Evolutionary conservation across 2,329 filamentous ascomycete species (phyloP).

Genomic region (Scedosporium apiospermum): DNA sequence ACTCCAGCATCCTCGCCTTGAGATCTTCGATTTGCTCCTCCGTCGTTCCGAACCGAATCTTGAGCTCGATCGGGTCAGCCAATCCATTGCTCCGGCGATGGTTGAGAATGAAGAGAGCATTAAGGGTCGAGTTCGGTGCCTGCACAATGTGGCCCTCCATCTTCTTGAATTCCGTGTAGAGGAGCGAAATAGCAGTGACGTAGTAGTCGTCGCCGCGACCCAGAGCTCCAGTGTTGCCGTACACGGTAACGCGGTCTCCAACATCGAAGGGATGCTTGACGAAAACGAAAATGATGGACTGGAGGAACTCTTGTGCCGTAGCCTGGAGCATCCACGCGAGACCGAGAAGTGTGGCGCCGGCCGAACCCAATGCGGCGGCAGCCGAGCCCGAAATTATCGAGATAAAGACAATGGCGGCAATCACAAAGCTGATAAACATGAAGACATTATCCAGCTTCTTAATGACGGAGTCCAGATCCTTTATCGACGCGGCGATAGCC

Average conservation of each 20-base stretch:
- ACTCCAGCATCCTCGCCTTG: conserved; percentile 70
- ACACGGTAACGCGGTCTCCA: conserved; percentile 83
- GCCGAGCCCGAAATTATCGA: conserved; percentile 84
- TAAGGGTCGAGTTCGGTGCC: conserved; percentile 88
- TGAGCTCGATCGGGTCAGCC: conserved; percentile 74
- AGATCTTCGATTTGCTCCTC: conserved; percentile 75
- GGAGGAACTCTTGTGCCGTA: conserved; percentile 88
- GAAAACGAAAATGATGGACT: conserved; percentile 91
- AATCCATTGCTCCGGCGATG: conserved; percentile 82
- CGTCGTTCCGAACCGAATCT: conserved; percentile 82
- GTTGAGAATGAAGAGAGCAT: conserved; percentile 89
- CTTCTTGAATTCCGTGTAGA: conserved; percentile 98
- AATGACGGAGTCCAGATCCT: conserved; percentile 90
- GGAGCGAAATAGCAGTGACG: conserved; percentile 83
- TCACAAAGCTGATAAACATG: conserved; percentile 72
- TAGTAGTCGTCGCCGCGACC: conserved; percentile 88
- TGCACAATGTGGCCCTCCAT: conserved; percentile 96
- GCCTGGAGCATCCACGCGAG: conserved; percentile 88
- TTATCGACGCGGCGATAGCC: conserved; percentile 86
- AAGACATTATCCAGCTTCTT: conserved; percentile 83
- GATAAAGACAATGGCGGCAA: conserved; percentile 77
- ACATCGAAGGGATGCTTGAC: conserved; percentile 97
- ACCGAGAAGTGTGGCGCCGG: conserved; percentile 78
- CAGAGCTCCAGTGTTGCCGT: conserved; percentile 75
- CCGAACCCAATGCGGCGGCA: conserved; percentile 82